Evolutionary conservation across 345 rosid genomes (phyloP).

Genomic region (Draba incana): DNA sequence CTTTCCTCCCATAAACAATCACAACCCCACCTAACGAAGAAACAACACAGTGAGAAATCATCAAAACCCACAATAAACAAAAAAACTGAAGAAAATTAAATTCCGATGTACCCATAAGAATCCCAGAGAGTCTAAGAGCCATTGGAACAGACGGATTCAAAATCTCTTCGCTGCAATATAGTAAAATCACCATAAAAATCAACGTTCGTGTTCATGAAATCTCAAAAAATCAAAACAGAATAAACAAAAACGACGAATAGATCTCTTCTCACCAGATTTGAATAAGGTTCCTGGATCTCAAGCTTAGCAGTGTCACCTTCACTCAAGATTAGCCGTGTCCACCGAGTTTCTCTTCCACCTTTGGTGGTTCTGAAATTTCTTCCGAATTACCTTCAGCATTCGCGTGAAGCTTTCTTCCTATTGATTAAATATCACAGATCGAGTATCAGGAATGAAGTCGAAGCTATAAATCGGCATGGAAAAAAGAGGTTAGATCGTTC

Average conservation of each 20-base stretch:
- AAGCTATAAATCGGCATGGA: too few species aligned
- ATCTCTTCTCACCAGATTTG: slow-evolving; percentile 61
- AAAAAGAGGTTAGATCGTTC: slow-evolving; percentile 5
- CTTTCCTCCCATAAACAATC: slow-evolving; percentile 84
- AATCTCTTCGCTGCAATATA: slow-evolving; percentile 75
- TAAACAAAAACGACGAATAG: neutral
- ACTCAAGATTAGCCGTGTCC: slow-evolving; percentile 91
- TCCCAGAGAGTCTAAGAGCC: slow-evolving; percentile 92
- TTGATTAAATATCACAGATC: slow-evolving; percentile 22
- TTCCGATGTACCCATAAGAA: slow-evolving; percentile 72
- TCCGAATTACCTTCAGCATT: slow-evolving; percentile 75
- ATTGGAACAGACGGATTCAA: slow-evolving; percentile 86
- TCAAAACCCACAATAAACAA: slow-evolving; percentile 15
- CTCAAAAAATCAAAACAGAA: slow-evolving; percentile 10
- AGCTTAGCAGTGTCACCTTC: slow-evolving; percentile 93
- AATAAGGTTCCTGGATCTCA: slow-evolving; percentile 94
- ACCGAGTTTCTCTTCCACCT: slow-evolving; percentile 90
- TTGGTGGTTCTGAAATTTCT: slow-evolving; percentile 74
- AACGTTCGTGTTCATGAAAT: slow-evolving; percentile 11
- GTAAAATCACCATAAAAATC: too few species aligned
- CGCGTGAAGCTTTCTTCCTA: slow-evolving; percentile 79
- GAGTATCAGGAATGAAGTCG: neutral
- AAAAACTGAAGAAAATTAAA: neutral
- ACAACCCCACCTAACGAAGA: slow-evolving; percentile 58
- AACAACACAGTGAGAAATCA: slow-evolving; percentile 3